phyloP scores from a whole-genome alignment of 2,329 filamentous ascomycete genomes.

The Talaromyces piceae region DNA sequence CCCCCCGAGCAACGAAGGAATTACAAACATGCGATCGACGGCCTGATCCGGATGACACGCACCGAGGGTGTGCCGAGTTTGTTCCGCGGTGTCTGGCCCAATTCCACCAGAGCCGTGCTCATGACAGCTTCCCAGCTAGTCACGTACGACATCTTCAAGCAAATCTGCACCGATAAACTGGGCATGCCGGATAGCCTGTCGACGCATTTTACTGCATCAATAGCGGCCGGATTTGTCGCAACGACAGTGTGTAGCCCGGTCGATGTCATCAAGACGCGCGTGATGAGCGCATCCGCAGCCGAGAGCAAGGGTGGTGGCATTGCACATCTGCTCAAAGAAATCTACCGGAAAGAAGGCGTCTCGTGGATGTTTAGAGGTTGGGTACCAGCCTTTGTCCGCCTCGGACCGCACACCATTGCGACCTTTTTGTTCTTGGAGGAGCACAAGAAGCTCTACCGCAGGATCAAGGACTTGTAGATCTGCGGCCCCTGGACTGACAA shows the following conservation, averaged over 20 bases:
- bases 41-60: constrained; percentile 75
- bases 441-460: constrained; percentile 57
- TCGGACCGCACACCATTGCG: constrained; percentile 59
- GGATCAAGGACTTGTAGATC: constrained; percentile 20
- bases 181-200: constrained; percentile 49
- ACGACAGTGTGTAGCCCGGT: constrained; percentile 61
- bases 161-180: constrained; percentile 44
- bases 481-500: not conserved
- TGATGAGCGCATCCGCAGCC: constrained; percentile 50
- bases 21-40: constrained; percentile 83
- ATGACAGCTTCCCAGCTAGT: constrained; percentile 60
- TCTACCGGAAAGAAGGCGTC: constrained; percentile 51
- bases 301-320: constrained; percentile 40
- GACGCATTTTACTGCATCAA: constrained; percentile 56
- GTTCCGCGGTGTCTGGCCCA: constrained; percentile 68
- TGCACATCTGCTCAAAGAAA: constrained; percentile 44
- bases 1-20: constrained; percentile 67
- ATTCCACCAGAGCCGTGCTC: constrained; percentile 54
- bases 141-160: constrained; percentile 58
- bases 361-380: constrained; percentile 61
- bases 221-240: constrained; percentile 58
- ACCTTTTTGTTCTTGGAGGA: constrained; percentile 62
- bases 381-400: constrained; percentile 59
- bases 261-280: constrained; percentile 59
- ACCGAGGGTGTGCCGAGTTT: constrained; percentile 70